phyloP scores from a whole-genome alignment of 2,329 filamentous ascomycete genomes.

The Canariomyces notabilis region DNA sequence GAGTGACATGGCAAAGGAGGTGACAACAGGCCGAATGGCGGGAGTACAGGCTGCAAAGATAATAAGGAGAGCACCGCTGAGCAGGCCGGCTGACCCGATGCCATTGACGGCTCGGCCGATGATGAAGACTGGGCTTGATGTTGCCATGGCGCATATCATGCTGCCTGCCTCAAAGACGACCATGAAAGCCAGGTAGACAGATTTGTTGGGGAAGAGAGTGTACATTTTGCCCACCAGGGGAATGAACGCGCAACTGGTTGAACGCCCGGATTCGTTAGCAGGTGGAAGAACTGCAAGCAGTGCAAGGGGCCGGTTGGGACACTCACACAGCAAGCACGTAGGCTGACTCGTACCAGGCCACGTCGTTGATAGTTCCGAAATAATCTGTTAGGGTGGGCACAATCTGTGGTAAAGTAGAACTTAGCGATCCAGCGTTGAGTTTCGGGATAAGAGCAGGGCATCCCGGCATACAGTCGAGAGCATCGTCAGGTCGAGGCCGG shows the following conservation, averaged over 20 bases:
- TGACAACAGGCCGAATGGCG: background rate
- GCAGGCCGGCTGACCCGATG: background rate
- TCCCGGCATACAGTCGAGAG: background rate
- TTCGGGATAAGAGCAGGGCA: background rate
- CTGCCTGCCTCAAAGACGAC: slow-evolving; percentile 1
- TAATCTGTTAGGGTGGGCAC: background rate
- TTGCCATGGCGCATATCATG: background rate
- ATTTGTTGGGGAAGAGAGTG: background rate
- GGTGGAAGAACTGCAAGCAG: background rate
- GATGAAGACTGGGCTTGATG: background rate
- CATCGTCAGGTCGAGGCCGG: background rate
- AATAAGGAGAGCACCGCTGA: slow-evolving; percentile 1
- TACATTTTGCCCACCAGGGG: slow-evolving; percentile 4
- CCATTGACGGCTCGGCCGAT: slow-evolving; percentile 5
- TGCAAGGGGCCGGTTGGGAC: background rate
- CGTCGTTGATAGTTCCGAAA: background rate
- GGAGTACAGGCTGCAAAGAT: background rate
- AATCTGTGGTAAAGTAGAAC: too few relatives aligned
- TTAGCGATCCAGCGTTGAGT: background rate
- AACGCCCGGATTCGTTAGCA: background rate
- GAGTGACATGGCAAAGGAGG: background rate
- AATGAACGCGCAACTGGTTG: background rate
- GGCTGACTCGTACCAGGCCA: background rate
- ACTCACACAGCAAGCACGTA: slow-evolving; percentile 1
- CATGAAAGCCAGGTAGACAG: background rate